A percentile compares a stretch with the other conserved stretches of the same genome.
phyloP scores from a whole-genome alignment of 2,329 filamentous ascomycete species.

The Lachnum nothofagi region DNA sequence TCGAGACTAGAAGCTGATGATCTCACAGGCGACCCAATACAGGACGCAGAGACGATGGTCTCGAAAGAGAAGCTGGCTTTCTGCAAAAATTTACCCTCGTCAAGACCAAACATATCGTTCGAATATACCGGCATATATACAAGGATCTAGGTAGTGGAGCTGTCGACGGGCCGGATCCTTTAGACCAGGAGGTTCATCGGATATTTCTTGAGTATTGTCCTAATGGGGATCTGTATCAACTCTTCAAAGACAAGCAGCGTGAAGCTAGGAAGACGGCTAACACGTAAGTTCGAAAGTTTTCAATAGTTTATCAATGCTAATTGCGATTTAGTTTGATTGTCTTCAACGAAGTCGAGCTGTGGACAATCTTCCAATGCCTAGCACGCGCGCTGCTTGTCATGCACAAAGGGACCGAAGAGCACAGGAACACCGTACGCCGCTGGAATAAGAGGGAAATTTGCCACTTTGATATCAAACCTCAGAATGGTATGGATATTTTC shows the following conservation, averaged over 20 bases:
- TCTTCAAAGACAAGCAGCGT: neutral
- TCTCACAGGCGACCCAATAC: too few species aligned
- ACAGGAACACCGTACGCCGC: neutral
- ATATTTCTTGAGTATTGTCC: slow-evolving; percentile 13
- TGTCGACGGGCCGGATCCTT: neutral
- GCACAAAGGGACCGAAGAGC: slow-evolving; percentile 1
- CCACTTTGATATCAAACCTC: slow-evolving; percentile 14
- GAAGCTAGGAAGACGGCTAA: neutral
- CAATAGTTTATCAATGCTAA: too few species aligned
- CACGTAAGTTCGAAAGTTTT: neutral
- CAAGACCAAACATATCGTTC: slow-evolving; percentile 3
- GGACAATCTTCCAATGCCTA: slow-evolving; percentile 10
- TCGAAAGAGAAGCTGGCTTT: neutral
- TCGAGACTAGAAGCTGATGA: too few species aligned
- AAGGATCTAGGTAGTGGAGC: neutral
- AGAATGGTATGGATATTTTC: slow-evolving; percentile 5
- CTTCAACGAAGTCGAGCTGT: neutral
- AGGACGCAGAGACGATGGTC: neutral
- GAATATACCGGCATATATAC: slow-evolving; percentile 7
- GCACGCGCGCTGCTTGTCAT: slow-evolving; percentile 4
- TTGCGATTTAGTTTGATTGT: too few species aligned
- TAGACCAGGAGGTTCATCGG: slow-evolving; percentile 4
- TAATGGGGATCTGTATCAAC: slow-evolving; percentile 3
- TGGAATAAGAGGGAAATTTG: slow-evolving; percentile 8
- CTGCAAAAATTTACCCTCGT: neutral